Base-by-base conservation (phyloP, 768 basidiomycete species). In the Suillus paluster region DNA sequence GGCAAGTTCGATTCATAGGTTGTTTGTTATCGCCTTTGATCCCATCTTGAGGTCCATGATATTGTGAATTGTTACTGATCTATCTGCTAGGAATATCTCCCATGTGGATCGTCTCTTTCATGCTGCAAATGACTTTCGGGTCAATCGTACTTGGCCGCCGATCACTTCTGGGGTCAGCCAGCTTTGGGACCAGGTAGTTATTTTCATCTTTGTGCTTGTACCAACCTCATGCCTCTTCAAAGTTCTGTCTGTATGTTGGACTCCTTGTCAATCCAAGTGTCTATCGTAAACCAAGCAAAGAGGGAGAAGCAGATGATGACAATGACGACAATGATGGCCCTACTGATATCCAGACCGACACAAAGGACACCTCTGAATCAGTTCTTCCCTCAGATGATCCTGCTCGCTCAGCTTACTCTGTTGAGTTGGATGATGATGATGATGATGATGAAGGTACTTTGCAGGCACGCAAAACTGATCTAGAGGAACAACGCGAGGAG, bases 161-260 rank as follows among this genome's bases (percentile, higher is more conserved):
- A 42, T 70, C 46, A 52, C 69, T 1, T 65, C 70, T 30, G 72
- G 73, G 7, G 63, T 83, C 11, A 70, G 73, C 12, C 75, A 76
- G 44, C 75, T 88, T 17, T 93, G 89, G 86, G 87, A 91, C 64
- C 83, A 86, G 73, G 91, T 91, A 68, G 74, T 68, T 48, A 44
- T 57, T 59, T 38, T 55, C 9, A 25, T 38, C 3, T 38, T 19
- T 19, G 23, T 17, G 9, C 2, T 55, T 39, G 5, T 3, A 19
- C 23, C 10, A 38, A 36, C 53, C 53, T 55, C 36, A 55, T 3
- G 1, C 1, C 4, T 25, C 25, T 66, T 8, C 8, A 0, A 21
- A 91, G 90, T 87, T 88, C 67, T 83, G 86, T 19, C 67, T 87
- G 41, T 92, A 81, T 67, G 69, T 80, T 17, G 90, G 90, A 23